phyloP scores from a whole-genome alignment of 2,329 filamentous ascomycete species.

The Nemania sp. region DNA sequence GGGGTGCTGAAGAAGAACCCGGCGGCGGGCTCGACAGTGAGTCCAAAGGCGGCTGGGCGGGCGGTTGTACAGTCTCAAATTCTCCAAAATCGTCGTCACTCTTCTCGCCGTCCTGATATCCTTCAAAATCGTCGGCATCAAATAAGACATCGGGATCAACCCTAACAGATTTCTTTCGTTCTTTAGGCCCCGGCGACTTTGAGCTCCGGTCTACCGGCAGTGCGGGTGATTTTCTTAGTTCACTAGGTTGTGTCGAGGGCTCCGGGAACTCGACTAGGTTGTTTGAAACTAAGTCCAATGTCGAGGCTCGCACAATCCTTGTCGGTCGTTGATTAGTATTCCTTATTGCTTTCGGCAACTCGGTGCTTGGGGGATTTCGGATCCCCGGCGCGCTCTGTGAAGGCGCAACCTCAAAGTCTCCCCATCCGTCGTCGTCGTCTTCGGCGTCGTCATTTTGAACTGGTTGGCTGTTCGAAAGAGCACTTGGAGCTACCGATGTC shows the following conservation, averaged over 20 bases:
- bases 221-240: constrained; percentile 13
- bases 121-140: constrained; percentile 63
- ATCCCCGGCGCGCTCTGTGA: constrained; percentile 11
- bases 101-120: constrained; percentile 44
- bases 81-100: constrained; percentile 64
- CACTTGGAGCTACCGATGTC: constrained; percentile 5
- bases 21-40: constrained; percentile 48
- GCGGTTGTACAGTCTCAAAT: constrained; percentile 55
- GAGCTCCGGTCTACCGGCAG: constrained; percentile 13
- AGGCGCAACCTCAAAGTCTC: constrained; percentile 67
- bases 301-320: constrained; percentile 52
- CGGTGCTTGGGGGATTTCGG: not conserved
- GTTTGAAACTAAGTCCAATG: constrained; percentile 59
- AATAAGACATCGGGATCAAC: constrained; percentile 64
- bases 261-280: constrained; percentile 49
- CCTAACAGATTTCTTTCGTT: constrained; percentile 24
- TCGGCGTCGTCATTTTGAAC: constrained; percentile 50
- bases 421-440: constrained; percentile 69
- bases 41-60: constrained; percentile 39
- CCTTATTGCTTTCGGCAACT: constrained; percentile 12
- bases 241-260: constrained; percentile 16
- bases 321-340: constrained; percentile 29
- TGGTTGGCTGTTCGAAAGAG: constrained; percentile 17
- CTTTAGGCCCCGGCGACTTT: constrained; percentile 20
- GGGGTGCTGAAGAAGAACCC: constrained; percentile 41